These are phyloP conservation scores for Metarhizium anisopliae DNA, from an alignment of 2,329 filamentous ascomycete species.

Conservation along the genomic window DNA sequence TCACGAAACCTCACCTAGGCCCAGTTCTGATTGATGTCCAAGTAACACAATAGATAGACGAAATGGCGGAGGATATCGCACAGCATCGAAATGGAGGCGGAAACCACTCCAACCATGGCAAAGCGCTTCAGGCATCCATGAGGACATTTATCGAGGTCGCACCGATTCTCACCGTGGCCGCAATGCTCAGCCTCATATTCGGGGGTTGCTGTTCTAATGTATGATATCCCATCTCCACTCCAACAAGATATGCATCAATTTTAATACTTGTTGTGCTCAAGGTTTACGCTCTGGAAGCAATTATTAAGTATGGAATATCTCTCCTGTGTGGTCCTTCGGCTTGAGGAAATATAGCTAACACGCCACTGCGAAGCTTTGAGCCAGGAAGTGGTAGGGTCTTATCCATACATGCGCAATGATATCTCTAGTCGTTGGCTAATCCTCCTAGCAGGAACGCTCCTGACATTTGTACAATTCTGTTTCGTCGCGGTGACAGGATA, in stretches of 20 bases:
- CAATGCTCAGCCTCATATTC: conserved; percentile 81
- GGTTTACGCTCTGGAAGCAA: conserved; percentile 94
- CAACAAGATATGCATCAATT: neutral
- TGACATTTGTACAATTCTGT: conserved; percentile 83
- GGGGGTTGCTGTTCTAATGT: conserved; percentile 94
- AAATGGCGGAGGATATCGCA: neutral
- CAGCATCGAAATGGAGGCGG: conserved; percentile 2
- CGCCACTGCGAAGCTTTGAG: conserved; percentile 46
- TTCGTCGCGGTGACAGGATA: conserved; percentile 74
- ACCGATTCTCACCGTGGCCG: conserved; percentile 41
- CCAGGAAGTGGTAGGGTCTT: conserved; percentile 61
- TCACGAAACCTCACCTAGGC: neutral
- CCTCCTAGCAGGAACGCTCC: conserved; percentile 55
- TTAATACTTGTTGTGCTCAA: conserved; percentile 28
- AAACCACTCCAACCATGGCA: neutral
- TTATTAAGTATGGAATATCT: conserved; percentile 66
- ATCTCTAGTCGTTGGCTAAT: conserved; percentile 3
- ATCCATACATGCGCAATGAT: neutral
- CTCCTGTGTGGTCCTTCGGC: neutral
- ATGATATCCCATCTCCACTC: conserved; percentile 20
- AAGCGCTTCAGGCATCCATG: neutral
- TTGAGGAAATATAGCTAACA: neutral
- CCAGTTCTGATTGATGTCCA: neutral
- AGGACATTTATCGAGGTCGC: neutral
- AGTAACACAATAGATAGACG: neutral